Conservation (phyloP, 306 rosid species). For the Vigna unguiculata region DNA sequence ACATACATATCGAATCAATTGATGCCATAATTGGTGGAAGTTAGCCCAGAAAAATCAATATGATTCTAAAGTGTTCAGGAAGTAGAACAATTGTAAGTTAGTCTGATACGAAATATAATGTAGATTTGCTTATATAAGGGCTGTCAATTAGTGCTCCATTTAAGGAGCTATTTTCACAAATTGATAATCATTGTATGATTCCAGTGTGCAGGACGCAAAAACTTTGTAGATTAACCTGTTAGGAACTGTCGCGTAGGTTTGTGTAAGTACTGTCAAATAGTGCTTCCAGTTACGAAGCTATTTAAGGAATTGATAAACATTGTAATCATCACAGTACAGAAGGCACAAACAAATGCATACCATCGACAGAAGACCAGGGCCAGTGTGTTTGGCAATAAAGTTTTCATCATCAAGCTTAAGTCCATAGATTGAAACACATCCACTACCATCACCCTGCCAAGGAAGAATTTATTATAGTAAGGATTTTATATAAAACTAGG, state of each 20-base stretch:
- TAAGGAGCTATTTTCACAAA: constrained; percentile 28
- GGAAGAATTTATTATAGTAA: constrained; percentile 21
- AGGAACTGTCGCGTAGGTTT: constrained; percentile 4
- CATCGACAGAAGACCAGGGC: constrained; percentile 95
- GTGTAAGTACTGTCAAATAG: constrained; percentile 1
- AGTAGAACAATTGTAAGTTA: constrained; percentile 21
- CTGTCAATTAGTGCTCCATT: constrained; percentile 1
- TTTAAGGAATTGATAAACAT: background rate
- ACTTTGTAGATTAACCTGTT: constrained; percentile 3
- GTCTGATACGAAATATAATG: constrained; percentile 4
- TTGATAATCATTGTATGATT: background rate
- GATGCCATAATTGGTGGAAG: background rate
- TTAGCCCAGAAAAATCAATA: constrained; percentile 31
- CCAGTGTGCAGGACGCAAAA: constrained; percentile 24
- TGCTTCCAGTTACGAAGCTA: constrained; percentile 13
- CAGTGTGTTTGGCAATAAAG: constrained; percentile 94
- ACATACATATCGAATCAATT: constrained; percentile 14
- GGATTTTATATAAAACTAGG: constrained; percentile 19
- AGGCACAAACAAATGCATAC: constrained; percentile 53
- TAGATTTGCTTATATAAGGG: background rate
- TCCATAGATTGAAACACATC: constrained; percentile 92
- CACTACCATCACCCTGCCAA: constrained; percentile 97
- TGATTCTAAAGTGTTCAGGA: constrained; percentile 15
- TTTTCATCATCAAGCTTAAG: constrained; percentile 91
- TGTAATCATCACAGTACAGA: background rate